phyloP scores from a whole-genome alignment of 306 rosid genomes.

The Lathyrus tuberosus region DNA sequence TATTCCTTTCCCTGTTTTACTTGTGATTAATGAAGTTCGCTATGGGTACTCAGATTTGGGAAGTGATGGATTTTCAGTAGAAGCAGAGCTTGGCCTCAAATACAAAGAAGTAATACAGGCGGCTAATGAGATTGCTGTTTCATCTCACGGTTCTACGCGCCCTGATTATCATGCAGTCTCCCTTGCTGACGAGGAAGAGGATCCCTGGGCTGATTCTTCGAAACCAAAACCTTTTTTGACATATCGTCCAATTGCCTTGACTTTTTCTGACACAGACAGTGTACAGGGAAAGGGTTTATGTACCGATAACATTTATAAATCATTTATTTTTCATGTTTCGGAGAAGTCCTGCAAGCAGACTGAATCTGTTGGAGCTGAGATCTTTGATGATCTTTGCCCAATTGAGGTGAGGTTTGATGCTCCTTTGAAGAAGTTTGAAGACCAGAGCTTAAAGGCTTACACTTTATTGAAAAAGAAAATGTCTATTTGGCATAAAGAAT shows the following conservation, averaged over 20 bases:
- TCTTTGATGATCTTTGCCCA: slow-evolving; percentile 67
- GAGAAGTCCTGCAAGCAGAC: slow-evolving; percentile 44
- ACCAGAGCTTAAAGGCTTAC: slow-evolving; percentile 53
- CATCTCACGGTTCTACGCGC: slow-evolving; percentile 33
- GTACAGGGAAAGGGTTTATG: slow-evolving; percentile 37
- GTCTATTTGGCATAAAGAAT: slow-evolving; percentile 59
- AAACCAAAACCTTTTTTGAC: slow-evolving; percentile 47
- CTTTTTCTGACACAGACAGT: slow-evolving; percentile 20
- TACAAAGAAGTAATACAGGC: slow-evolving; percentile 54
- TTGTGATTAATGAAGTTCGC: slow-evolving; percentile 54
- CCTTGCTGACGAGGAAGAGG: slow-evolving; percentile 50
- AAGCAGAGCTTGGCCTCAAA: slow-evolving; percentile 46
- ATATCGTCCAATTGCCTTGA: slow-evolving; percentile 49
- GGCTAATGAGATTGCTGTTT: slow-evolving; percentile 47
- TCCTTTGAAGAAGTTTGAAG: slow-evolving; percentile 45
- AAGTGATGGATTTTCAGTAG: slow-evolving; percentile 49
- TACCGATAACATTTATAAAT: slow-evolving; percentile 41
- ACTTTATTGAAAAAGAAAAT: slow-evolving; percentile 54
- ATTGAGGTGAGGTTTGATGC: slow-evolving; percentile 58
- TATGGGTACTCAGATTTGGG: slow-evolving; percentile 48
- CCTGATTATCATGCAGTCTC: no score
- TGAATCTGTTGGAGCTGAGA: slow-evolving; percentile 48
- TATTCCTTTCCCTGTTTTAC: slow-evolving; percentile 68
- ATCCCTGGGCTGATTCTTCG: slow-evolving; percentile 42
- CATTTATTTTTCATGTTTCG: slow-evolving; percentile 50